phyloP scores from a whole-genome alignment of 495 filamentous ascomycete species.

The Ascobolus immersus region DNA sequence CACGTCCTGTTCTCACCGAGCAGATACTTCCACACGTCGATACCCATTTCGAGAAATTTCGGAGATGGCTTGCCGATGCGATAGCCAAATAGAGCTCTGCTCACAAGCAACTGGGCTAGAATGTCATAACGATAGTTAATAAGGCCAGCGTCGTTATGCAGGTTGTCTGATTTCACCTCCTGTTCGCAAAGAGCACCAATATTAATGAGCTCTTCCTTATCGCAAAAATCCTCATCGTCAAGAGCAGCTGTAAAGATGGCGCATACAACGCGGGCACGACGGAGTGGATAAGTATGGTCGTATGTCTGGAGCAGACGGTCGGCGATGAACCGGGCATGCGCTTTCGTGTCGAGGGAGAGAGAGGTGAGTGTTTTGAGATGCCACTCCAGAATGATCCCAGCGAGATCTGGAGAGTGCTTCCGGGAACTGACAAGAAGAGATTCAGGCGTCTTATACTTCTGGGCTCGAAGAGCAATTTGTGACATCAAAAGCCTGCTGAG shows the following conservation, averaged over 20 bases:
- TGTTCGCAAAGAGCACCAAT: conserved; percentile 11
- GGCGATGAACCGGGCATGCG: conserved; percentile 8
- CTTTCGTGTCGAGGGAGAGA: too few relatives aligned
- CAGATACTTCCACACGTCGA: conserved; percentile 15
- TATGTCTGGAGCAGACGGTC: conserved; percentile 14
- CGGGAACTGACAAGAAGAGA: too few relatives aligned
- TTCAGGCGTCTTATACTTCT: too few relatives aligned
- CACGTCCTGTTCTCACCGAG: conserved; percentile 15
- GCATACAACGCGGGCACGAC: conserved; percentile 8
- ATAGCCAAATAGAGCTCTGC: conserved; percentile 12
- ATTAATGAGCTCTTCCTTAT: too few relatives aligned
- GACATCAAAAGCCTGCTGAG: too few relatives aligned
- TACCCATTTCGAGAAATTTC: conserved; percentile 6
- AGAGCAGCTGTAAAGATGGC: too few relatives aligned
- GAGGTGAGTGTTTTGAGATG: too few relatives aligned
- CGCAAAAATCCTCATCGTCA: too few relatives aligned
- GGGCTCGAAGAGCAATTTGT: too few relatives aligned
- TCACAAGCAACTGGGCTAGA: conserved; percentile 9
- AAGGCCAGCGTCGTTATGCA: conserved; percentile 6
- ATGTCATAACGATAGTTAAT: conserved; percentile 11
- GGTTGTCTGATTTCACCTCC: conserved; percentile 6
- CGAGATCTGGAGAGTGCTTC: too few relatives aligned
- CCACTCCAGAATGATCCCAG: too few relatives aligned
- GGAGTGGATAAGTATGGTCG: conserved; percentile 11
- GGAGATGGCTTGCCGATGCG: conserved; percentile 4